phyloP scores from a whole-genome alignment of 1,284 basidiomycete genomes.

The Amylostereum areolatum region DNA sequence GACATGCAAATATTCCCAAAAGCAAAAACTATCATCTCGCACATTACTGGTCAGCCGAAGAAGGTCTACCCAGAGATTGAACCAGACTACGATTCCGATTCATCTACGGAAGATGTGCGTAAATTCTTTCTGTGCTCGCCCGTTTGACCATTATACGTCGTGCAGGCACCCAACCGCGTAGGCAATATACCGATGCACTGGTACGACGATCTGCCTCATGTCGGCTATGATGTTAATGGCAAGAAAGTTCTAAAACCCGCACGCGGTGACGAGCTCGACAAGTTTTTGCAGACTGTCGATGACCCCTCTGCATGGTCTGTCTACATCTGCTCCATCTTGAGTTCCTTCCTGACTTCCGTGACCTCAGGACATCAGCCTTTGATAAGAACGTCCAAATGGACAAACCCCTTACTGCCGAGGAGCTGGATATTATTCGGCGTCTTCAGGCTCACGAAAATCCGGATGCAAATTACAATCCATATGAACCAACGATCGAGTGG shows the following conservation, averaged over 20 bases:
- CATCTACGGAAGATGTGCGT: slow-evolving; percentile 92
- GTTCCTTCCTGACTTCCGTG: slow-evolving; percentile 1
- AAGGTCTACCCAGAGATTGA: slow-evolving; percentile 93
- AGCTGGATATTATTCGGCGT: slow-evolving; percentile 92
- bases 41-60: slow-evolving; percentile 85
- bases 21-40: slow-evolving; percentile 65
- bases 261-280: slow-evolving; percentile 95
- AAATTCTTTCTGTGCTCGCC: slow-evolving; percentile 7
- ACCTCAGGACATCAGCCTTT: slow-evolving; percentile 80
- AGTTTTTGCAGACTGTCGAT: slow-evolving; percentile 92
- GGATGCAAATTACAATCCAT: slow-evolving; percentile 85
- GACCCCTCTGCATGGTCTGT: slow-evolving; percentile 85
- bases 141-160: slow-evolving; percentile 5
- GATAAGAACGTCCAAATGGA: slow-evolving; percentile 87
- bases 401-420: slow-evolving; percentile 84
- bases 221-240: slow-evolving; percentile 96
- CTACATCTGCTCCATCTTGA: background rate
- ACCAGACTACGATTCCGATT: slow-evolving; percentile 95
- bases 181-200: slow-evolving; percentile 96
- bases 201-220: slow-evolving; percentile 99
- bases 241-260: slow-evolving; percentile 93
- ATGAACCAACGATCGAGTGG: slow-evolving; percentile 93
- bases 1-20: slow-evolving; percentile 51
- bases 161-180: slow-evolving; percentile 85
- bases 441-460: slow-evolving; percentile 90